Conservation (phyloP, 345 rosid species). For the Gossypium raimondii region DNA sequence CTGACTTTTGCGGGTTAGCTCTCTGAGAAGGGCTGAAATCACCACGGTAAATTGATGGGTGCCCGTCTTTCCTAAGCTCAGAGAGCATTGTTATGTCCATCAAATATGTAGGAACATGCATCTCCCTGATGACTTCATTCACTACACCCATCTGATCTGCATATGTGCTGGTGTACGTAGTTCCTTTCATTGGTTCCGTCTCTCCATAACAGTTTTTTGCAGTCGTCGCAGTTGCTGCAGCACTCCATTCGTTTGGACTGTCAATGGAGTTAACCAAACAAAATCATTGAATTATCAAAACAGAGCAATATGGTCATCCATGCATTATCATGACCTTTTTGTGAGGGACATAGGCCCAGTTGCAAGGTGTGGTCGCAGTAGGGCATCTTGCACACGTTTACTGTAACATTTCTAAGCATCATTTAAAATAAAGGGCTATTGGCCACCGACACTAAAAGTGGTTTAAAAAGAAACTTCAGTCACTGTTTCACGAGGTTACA, state of each 20-base stretch:
- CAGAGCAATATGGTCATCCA: neutral
- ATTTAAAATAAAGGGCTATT: neutral
- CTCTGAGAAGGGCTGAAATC: slow-evolving; percentile 57
- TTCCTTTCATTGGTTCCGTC: slow-evolving; percentile 54
- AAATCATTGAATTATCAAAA: neutral
- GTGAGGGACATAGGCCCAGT: neutral
- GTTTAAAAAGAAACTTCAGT: neutral
- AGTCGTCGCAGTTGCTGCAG: slow-evolving; percentile 35
- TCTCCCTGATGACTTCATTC: slow-evolving; percentile 48
- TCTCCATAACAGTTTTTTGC: slow-evolving; percentile 74
- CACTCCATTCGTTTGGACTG: slow-evolving; percentile 82
- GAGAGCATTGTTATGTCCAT: slow-evolving; percentile 88
- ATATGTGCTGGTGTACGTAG: slow-evolving; percentile 47
- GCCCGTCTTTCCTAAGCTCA: slow-evolving; percentile 79
- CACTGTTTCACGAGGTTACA: neutral
- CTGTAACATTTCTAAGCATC: neutral
- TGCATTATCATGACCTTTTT: slow-evolving; percentile 5
- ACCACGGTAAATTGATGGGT: slow-evolving; percentile 86
- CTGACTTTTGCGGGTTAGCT: slow-evolving; percentile 60
- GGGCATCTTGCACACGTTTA: neutral
- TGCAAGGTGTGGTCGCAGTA: neutral
- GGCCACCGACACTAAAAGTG: slow-evolving; percentile 15
- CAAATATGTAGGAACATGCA: slow-evolving; percentile 51
- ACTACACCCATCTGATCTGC: slow-evolving; percentile 63
- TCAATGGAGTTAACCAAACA: neutral